Evolutionary conservation across 805 yeast genomes (phyloP).

Genomic region (Vanderwaltozyma verrucispora): DNA sequence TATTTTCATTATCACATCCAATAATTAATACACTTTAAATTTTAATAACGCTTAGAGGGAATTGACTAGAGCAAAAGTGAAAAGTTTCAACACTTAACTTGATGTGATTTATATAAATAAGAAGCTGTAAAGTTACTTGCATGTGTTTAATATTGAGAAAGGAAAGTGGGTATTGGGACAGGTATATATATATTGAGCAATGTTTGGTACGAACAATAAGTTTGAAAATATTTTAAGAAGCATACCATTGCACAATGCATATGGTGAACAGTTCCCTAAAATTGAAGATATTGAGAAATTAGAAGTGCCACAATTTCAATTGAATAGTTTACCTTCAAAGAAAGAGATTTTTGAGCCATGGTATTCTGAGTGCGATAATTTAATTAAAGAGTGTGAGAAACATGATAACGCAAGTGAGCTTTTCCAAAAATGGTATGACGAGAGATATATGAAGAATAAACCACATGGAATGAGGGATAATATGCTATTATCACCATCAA

Average conservation of each 20-base stretch:
- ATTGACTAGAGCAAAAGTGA: no score
- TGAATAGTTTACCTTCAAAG: not conserved
- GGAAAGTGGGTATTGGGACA: no score
- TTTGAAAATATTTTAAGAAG: constrained; percentile 1
- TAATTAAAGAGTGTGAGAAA: constrained; percentile 7
- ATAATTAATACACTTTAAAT: no score
- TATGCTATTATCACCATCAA: constrained; percentile 15
- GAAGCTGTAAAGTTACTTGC: no score
- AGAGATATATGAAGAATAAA: constrained; percentile 16
- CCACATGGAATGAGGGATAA: constrained; percentile 23
- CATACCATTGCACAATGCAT: constrained; percentile 14
- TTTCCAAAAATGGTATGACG: constrained; percentile 20
- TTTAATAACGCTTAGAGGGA: no score
- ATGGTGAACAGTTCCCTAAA: constrained; percentile 16
- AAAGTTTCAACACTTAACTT: no score
- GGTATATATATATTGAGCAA: not conserved
- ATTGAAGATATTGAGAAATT: not conserved
- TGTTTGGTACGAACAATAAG: constrained; percentile 6
- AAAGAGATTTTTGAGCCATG: constrained; percentile 21
- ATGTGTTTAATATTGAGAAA: no score
- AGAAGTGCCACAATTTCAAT: not conserved
- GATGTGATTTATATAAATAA: no score
- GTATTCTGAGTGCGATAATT: constrained; percentile 16
- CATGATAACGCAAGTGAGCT: constrained; percentile 7
- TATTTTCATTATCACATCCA: no score